These are phyloP conservation scores for Fragaria nilgerrensis DNA, from an alignment of 306 rosid genomes.

Conservation along the genomic window DNA sequence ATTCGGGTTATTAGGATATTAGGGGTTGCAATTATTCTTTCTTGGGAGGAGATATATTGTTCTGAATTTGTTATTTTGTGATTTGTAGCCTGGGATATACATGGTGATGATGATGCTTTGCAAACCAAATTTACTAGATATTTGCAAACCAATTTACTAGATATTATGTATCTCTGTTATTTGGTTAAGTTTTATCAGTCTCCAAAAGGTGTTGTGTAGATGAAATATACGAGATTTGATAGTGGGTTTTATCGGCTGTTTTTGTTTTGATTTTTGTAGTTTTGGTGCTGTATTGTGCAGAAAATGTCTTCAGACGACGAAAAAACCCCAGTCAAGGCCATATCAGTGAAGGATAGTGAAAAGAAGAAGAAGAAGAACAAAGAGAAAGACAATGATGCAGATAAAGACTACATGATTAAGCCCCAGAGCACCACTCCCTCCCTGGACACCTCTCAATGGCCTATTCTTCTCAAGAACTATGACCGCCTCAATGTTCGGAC, in stretches of 20 bases:
- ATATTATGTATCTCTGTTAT: neutral
- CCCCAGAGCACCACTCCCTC: slow-evolving; percentile 67
- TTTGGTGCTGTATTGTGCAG: slow-evolving; percentile 6
- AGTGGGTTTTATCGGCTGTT: neutral
- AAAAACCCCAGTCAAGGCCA: slow-evolving; percentile 27
- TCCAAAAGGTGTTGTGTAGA: neutral
- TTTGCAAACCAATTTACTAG: neutral
- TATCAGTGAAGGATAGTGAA: slow-evolving; percentile 42
- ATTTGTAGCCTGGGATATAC: neutral
- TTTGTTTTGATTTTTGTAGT: neutral
- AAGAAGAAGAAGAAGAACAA: slow-evolving; percentile 51
- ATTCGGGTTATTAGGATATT: neutral
- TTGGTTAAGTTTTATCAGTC: neutral
- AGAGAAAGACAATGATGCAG: slow-evolving; percentile 18
- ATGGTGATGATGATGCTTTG: neutral
- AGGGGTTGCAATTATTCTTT: neutral
- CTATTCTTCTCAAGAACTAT: slow-evolving; percentile 77
- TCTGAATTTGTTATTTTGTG: neutral
- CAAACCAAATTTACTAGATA: neutral
- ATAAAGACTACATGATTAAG: slow-evolving; percentile 56
- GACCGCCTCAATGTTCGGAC: slow-evolving; percentile 84
- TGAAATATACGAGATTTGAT: neutral
- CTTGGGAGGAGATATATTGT: neutral
- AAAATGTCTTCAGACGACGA: slow-evolving; percentile 10
- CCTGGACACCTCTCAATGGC: slow-evolving; percentile 77